Conservation (phyloP, 371 early-diverging fungal species). For the Mucor velutinosus region DNA sequence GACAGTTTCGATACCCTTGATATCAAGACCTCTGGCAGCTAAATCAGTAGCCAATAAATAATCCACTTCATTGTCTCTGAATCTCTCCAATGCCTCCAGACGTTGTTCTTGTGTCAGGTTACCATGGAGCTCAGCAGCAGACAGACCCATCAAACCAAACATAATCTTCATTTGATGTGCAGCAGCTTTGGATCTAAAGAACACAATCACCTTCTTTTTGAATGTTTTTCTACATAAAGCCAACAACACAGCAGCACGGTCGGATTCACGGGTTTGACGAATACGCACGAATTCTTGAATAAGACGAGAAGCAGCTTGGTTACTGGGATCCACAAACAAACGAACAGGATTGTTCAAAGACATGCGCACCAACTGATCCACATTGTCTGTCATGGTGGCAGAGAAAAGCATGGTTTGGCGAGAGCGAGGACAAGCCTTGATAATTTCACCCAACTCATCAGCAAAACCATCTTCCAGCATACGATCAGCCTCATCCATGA, state of each 20-base stretch:
- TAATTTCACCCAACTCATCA: constrained; percentile 96
- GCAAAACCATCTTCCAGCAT: constrained; percentile 99
- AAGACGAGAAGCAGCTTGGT: constrained; percentile 77
- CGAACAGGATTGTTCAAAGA: constrained; percentile 90
- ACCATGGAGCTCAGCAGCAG: constrained; percentile 97
- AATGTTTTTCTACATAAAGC: constrained; percentile 87
- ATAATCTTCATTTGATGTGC: constrained; percentile 97
- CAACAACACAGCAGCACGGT: constrained; percentile 83
- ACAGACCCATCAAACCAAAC: constrained; percentile 89
- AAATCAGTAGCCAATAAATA: constrained; percentile 98
- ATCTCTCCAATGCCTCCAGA: constrained; percentile 88
- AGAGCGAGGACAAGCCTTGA: constrained; percentile 85
- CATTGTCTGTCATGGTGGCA: constrained; percentile 99
- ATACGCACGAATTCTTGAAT: constrained; percentile 97
- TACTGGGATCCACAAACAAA: constrained; percentile 85
- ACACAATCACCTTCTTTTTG: constrained; percentile 80
- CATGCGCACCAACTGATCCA: constrained; percentile 92
- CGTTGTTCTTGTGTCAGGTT: constrained; percentile 96
- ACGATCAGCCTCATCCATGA: constrained; percentile 99
- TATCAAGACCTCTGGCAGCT: constrained; percentile 99
- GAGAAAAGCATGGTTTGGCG: constrained; percentile 99
- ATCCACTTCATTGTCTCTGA: constrained; percentile 87
- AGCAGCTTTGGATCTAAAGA: constrained; percentile 91
- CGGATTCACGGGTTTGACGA: constrained; percentile 80
- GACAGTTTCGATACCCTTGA: constrained; percentile 97